Base-by-base conservation (phyloP, 2,329 filamentous ascomycete genomes). In the Achaetomium macrosporum region DNA sequence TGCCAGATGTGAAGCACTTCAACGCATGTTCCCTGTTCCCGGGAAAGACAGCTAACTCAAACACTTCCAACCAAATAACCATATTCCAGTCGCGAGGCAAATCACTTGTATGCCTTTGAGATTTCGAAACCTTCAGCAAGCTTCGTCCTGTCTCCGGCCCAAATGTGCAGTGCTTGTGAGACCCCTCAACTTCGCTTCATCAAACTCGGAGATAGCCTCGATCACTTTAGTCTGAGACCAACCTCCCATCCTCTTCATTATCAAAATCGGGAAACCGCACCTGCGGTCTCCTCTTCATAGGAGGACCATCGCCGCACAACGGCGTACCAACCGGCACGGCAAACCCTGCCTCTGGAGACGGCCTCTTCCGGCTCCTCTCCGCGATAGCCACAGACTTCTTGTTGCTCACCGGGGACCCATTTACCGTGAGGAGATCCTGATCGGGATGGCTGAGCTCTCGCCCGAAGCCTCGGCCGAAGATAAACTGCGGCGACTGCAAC, bases 401-500 rank as follows among this genome's bases (percentile, higher is more conserved):
- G 7, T 25, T 40, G 12, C 17, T 19, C 19, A 16, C 31, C 19
- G 17, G 33, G 39, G 35, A 35, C 19, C 31, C 36, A 20, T 37
- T 47, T 33, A 50, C 42, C 6, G 10, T 35, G 11, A 58, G 41
- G 47, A 58, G 10, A 39, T 56, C 52, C 40, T 51, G 33, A 43
- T 57, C 55, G 1, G 55, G 52, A 25, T 57, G 55, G 13, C 16
- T 17, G 20, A 48, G 13, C 46, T 16, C 45, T 19, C 57, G n/a
- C 7, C 57, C 55, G 37, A 56, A 57, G 1, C 40, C 53, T 20
- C 54, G 17, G 12, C 58, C 56, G 47, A 60, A 60, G 10, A 60
- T 13, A 13, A 39, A 33, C 53, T 47, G 40, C 29, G 54, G 54
- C 42, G 13, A 31, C 43, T 51, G 30, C 35, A 60, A 29, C 50